A percentile compares a stretch with the other conserved stretches of the same genome.
Conservation (phyloP, 1,284 basidiomycete genomes). For the Puccinia horiana region DNA sequence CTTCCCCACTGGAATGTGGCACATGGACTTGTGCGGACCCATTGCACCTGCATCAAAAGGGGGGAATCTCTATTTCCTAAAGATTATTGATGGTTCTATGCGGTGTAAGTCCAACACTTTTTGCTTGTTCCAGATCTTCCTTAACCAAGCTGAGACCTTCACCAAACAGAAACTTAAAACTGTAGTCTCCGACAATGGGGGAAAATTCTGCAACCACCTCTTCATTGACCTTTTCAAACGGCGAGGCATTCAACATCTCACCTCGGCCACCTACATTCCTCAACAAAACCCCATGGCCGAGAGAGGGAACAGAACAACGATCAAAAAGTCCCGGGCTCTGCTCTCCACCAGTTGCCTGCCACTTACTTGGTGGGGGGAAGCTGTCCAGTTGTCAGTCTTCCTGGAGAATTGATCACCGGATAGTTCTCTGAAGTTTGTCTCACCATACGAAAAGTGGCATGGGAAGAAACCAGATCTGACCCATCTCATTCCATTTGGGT, state of each 20-base stretch:
- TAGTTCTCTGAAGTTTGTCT: not conserved
- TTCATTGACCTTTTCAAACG: not conserved
- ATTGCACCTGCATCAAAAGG: not conserved
- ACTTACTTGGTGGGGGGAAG: constrained; percentile 22
- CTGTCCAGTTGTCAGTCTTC: not conserved
- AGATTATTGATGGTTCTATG: not conserved
- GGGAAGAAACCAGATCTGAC: not conserved
- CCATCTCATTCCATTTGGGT: not conserved
- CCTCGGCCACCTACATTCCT: not conserved
- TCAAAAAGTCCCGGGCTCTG: not conserved
- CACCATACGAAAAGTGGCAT: not conserved
- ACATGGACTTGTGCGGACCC: constrained; percentile 4
- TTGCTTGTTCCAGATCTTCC: not conserved
- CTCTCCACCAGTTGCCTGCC: not conserved
- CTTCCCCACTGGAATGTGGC: not conserved
- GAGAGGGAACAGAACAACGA: constrained; percentile 17
- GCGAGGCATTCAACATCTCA: not conserved
- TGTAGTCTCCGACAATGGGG: not conserved
- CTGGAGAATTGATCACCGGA: constrained; percentile 17
- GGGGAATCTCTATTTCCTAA: constrained; percentile 2
- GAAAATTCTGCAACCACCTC: too few relatives aligned
- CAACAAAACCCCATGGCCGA: too few relatives aligned
- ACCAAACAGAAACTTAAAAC: not conserved
- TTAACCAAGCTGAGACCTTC: not conserved
- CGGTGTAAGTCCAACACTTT: constrained; percentile 6